Base-by-base conservation (phyloP, 371 early-diverging fungal species). In the Mucor mucedo region DNA sequence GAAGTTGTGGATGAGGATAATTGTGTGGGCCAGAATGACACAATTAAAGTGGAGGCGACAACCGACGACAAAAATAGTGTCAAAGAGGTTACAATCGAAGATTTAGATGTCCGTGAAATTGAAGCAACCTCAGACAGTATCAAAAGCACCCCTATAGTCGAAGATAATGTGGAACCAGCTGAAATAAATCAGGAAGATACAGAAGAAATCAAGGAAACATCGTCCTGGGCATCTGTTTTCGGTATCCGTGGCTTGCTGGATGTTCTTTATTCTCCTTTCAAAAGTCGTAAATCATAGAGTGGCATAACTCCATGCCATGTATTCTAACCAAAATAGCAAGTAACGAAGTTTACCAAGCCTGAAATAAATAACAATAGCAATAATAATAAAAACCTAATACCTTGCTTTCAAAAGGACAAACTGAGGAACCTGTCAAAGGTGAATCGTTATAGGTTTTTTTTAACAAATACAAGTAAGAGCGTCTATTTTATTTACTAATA, bases 251-350 rank as follows among this genome's bases (percentile, higher is more conserved):
- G 33, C 30, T 32, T 59, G 10, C 54, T 59, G 40, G 45, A 65
- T 39, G 16, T 54, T 3, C 47, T 65, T 40, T 58, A 52, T 21
- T 59, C 59, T 33, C 65, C 65, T 41, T 65, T 65, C 32, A 65
- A 55, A 40, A 32, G 60, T 48, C 53, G 54, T 45, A 62, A 28
- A 54, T 40, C 38, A 39, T 55, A 55, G 27, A 41, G 7, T 38
- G 55, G 38, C 4, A 35, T 35, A 35, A 35, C 8, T 35, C 38
- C 55, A 14, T 50, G 16, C 13, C 32, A 52, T 35, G 10, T 42
- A 59, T 29, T 27, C 49, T 2, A 49, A 48, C 27, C 39, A 35
- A 40, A 21, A 48, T 59, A 38, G 33, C 39, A 21, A 21, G 21
- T 21, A 21, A 21, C 21, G 21, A 21, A 21, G 21, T 21, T 21